A percentile compares a stretch with the other conserved stretches of the same genome.
Evolutionary conservation across 1,284 basidiomycete species (phyloP).

Genomic region (Cutaneotrichosporon sp.): DNA sequence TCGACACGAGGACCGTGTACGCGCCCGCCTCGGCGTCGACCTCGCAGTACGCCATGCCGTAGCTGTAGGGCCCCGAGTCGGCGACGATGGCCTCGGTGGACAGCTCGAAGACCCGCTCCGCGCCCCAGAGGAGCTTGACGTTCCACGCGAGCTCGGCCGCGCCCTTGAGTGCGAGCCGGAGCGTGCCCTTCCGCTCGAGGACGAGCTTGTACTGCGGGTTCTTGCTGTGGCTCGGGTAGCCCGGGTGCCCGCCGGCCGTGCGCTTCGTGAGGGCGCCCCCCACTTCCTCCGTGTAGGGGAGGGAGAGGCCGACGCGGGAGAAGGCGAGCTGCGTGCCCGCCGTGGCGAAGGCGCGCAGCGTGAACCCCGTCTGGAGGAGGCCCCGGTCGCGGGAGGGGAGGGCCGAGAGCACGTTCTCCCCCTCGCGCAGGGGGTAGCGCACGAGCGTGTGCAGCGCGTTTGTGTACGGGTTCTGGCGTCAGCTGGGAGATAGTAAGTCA

Average conservation of each 20-base stretch:
- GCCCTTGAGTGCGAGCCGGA: constrained; percentile 62
- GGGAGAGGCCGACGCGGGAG: constrained; percentile 31
- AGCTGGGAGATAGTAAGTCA: neutral
- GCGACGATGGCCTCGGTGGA: constrained; percentile 14
- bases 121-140: constrained; percentile 73
- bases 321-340: constrained; percentile 26
- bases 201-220: constrained; percentile 83
- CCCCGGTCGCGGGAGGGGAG: constrained; percentile 43
- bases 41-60: constrained; percentile 67
- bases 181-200: constrained; percentile 45
- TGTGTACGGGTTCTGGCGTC: constrained; percentile 59
- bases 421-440: constrained; percentile 34
- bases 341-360: constrained; percentile 42
- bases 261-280: constrained; percentile 66
- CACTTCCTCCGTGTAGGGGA: constrained; percentile 40
- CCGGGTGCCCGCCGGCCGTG: constrained; percentile 80
- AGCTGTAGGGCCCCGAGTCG: constrained; percentile 74
- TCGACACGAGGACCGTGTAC: constrained; percentile 79
- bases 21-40: constrained; percentile 63
- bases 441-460: constrained; percentile 74
- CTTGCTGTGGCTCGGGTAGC: constrained; percentile 75
- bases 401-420: constrained; percentile 30
- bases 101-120: constrained; percentile 68
- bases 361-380: constrained; percentile 43
- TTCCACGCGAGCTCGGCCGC: constrained; percentile 73